Evolutionary conservation across 768 basidiomycete genomes (phyloP).

Genomic region (Antrodiella citrinella): DNA sequence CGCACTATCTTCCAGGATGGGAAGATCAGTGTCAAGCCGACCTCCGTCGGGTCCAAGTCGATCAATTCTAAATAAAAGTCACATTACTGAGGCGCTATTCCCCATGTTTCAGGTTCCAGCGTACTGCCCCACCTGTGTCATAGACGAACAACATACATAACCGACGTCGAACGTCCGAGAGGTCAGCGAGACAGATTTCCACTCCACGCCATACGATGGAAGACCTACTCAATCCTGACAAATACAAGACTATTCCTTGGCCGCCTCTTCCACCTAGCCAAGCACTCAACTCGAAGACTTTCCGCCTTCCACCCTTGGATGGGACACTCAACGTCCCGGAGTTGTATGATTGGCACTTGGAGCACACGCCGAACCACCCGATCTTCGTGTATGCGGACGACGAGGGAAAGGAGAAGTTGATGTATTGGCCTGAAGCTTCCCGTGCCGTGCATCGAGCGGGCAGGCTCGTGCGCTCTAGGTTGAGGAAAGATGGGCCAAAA

Average conservation of each 20-base stretch:
- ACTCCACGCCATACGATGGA: not conserved
- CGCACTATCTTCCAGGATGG: no score
- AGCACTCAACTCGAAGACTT: conserved; percentile 18
- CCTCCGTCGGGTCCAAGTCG: no score
- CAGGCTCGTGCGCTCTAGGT: not conserved
- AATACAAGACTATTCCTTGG: not conserved
- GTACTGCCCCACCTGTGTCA: no score
- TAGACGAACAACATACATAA: no score
- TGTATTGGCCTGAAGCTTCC: conserved; percentile 11
- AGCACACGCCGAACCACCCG: conserved; percentile 23
- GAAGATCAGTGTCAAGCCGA: no score
- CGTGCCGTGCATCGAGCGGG: conserved; percentile 8
- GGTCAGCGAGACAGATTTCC: no score
- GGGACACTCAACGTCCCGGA: conserved; percentile 25
- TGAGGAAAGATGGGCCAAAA: not conserved
- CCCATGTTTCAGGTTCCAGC: no score
- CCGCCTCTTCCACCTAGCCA: conserved; percentile 16
- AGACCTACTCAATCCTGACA: conserved; percentile 11
- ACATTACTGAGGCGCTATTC: no score
- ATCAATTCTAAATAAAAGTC: no score
- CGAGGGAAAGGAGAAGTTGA: conserved; percentile 3
- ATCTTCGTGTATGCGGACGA: conserved; percentile 20
- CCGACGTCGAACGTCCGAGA: no score
- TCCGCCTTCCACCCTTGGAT: conserved; percentile 26
- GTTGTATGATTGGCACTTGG: conserved; percentile 27